Base-by-base conservation (phyloP, 129 eudicot genomes). In the Flaveria ramosissima region DNA sequence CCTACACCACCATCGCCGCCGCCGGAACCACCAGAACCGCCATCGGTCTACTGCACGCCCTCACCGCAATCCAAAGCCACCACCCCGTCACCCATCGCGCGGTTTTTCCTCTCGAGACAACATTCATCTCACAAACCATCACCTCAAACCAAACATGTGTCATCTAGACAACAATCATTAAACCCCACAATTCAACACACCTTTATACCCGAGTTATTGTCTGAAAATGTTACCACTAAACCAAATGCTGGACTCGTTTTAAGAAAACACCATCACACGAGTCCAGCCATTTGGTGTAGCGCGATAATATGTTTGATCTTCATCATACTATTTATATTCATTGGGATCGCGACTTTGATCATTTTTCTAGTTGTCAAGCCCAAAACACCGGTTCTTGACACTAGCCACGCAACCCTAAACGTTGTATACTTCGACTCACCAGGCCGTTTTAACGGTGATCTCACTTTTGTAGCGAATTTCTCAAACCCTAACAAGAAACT, bases 401-500 rank as follows among this genome's bases (percentile, higher is more conserved):
- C 83, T 24, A 87, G 84, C 15, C 84, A 72, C 2, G 97, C 96
- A n/a, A 91, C 79, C 75, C 85, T 91, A 57, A 89, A 71, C 70
- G 86, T 86, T 39, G 68, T 91, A 70, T 89, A 91, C 83, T 87
- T 91, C 19, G 89, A 94, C 64, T 73, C 96, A 1, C 91, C 89
- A 0, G 82, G 82, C 21, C 76, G 80, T 78, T 84, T 91, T 50
- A 91, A 91, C 13, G 88, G 93, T 0, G 94, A 94, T 15, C 69
- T 94, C 45, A 83, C 88, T 52, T 85, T 94, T 21, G 63, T 89
- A 0, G 93, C 93, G 27, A 91, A 94, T 48, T 89, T 94, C 69
- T 85, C 98, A 14, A 94, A 94, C 82, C 98, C 96, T 23, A 94
- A 91, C 69, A 81, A 57, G 86, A 94, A 91, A 75, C 85, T 94